These are phyloP conservation scores for Triticum timopheevii DNA, from an alignment of 176 grass and related monocot genomes.

Conservation along the genomic window DNA sequence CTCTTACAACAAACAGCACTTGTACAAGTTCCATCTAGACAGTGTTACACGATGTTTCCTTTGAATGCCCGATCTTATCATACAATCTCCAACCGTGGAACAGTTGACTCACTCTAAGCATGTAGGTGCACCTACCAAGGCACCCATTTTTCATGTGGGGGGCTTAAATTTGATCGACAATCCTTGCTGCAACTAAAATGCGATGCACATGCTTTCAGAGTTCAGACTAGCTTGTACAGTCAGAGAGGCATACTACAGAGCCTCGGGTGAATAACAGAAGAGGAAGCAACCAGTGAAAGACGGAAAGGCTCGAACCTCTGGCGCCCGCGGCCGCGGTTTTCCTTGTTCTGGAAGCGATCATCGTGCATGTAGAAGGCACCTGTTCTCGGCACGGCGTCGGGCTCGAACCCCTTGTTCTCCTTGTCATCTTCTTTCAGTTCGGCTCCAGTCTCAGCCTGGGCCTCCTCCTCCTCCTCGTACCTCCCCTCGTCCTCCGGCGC, in stretches of 20 bases:
- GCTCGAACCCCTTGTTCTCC: conserved; percentile 48
- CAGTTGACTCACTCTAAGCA: not conserved
- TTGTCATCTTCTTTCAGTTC: conserved; percentile 11
- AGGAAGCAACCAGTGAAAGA: not conserved
- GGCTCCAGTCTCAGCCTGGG: not conserved
- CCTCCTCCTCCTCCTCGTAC: conserved; percentile 1
- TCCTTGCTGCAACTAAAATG: not conserved
- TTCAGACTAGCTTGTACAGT: not conserved
- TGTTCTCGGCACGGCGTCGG: conserved; percentile 45
- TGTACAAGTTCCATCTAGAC: not conserved
- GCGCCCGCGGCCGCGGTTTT: conserved; percentile 36
- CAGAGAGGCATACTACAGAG: no score
- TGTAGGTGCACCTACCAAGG: not conserved
- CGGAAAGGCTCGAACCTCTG: conserved; percentile 38
- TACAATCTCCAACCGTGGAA: not conserved
- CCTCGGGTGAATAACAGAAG: not conserved
- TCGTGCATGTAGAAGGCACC: conserved; percentile 84
- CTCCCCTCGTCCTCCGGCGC: not conserved
- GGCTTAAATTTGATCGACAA: not conserved
- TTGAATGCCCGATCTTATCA: not conserved
- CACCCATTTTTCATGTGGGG: not conserved
- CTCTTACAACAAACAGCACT: not conserved
- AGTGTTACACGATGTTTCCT: conserved; percentile 15
- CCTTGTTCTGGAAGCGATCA: conserved; percentile 64
- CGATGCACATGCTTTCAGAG: not conserved